Evolutionary conservation across 495 filamentous ascomycete species (phyloP), one percentile per base, ranked within the genome.

Genomic region (Penicillium psychrofluorescens): DNA sequence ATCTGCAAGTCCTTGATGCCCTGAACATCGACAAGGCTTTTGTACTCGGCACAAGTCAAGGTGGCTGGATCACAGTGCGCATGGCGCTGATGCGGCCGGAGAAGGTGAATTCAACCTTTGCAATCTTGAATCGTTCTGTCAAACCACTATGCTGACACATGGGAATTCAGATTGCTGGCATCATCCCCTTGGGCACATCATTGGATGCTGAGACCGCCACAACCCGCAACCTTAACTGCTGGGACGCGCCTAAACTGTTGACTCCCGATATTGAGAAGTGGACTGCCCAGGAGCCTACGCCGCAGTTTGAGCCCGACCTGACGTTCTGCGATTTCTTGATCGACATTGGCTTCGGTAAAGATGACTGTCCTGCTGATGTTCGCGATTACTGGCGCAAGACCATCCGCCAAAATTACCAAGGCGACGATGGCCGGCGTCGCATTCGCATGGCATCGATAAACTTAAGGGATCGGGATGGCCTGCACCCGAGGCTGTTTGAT

Each of bases 31-130:
- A 72, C 43, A 78, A 81, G 61, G 77, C 74, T 1, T 84, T 79
- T 53, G 73, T 67, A 0, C 58, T 84, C 7, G 80, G 82, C 10
- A 82, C 79, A 1, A 80, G 76, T 48, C 81, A 85, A 56, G 81
- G 82, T 0, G 80, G 78, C 1, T 85, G 78, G 79, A 76, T 85
- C 16, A 76, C 72, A 0, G 63, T 67, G 5, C 54, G 80, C 11
- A 84, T 85, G 80, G 80, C 77, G 0, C 45, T 84, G 36, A 46
- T 84, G 40, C 75, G 73, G 7, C 81, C 80, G 0, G 75, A 81
- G 15, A 74, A 58, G 61, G 72, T 78, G 55, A 7, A 49, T 57
- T 16, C 2, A 22, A 22, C 22, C 22, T 4, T 22, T 0, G 0
- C 22, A 22, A 22, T 4, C 22, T 22, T 22, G 22, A 6, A 22